Evolutionary conservation across 2,329 filamentous ascomycete genomes (phyloP).

Genomic region (Aspergillus nomiae): DNA sequence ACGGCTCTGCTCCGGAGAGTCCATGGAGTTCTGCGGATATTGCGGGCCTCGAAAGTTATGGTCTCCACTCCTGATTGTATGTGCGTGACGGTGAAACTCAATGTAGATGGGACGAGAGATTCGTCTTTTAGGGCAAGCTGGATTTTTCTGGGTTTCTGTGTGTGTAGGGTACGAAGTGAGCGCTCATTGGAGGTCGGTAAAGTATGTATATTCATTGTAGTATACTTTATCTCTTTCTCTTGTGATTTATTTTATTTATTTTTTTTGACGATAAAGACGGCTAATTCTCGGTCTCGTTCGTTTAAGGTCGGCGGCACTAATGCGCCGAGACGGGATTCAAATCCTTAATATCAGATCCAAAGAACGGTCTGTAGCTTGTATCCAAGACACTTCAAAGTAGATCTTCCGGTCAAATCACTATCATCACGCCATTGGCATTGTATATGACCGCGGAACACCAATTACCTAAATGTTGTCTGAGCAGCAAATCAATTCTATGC

Average conservation of each 20-base stretch:
- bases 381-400: too few relatives aligned
- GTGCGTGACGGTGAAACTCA: not conserved
- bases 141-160: too few relatives aligned
- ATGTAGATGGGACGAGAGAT: not conserved
- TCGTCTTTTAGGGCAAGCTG: too few relatives aligned
- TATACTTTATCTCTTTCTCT: not conserved
- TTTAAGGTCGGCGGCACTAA: not conserved
- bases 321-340: not conserved
- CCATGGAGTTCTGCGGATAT: not conserved
- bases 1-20: not conserved
- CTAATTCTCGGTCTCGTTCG: not conserved
- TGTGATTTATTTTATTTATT: not conserved
- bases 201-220: not conserved
- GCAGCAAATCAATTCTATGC: not conserved
- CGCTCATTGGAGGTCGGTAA: too few relatives aligned
- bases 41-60: not conserved
- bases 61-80: not conserved
- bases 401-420: too few relatives aligned
- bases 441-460: not conserved
- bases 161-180: too few relatives aligned
- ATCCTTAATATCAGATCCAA: not conserved
- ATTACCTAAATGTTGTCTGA: not conserved
- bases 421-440: not conserved
- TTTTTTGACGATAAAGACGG: not conserved
- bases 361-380: not conserved